Base-by-base conservation (phyloP, 805 yeast genomes). In the Ogataea trehaloabstinens region DNA sequence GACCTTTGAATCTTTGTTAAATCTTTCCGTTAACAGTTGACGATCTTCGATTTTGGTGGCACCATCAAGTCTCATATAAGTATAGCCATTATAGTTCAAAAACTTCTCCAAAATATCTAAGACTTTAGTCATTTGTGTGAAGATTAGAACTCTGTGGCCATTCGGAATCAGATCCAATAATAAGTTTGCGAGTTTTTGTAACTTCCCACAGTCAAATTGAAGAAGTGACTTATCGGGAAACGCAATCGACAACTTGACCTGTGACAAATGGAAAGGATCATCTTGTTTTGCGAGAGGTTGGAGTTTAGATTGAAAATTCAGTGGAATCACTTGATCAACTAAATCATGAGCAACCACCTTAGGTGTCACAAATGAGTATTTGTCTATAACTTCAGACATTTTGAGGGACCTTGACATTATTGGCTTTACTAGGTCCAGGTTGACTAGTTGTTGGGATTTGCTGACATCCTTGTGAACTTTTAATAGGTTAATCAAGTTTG, bases 111-210 rank as follows among this genome's bases (percentile, higher is more conserved):
- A 64, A 31, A 95, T 80, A 63, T 93, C 99, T 61, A 93, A 70
- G 6, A 93, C 98, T 56, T 86, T 86, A 2, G 99, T 91, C 99
- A 93, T 93, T 58, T 93, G 99, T 0, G 99, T 93, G 67, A 93
- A 93, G 41, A 93, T 91, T 45, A 93, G 72, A 0, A 95, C 97
- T 45, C 99, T 73, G 58, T 93, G 99, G 0, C 98, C 98, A 31
- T 80, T 80, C 24, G 84, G 82, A 36, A 85, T 83, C 46, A 95
- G 68, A 19, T 87, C 83, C 41, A 83, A 86, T 38, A 93, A 63
- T 32, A 93, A 65, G 3, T 67, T 61, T 0, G 97, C 91, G 35
- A 93, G 64, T 51, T 82, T 84, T 58, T 93, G 99, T 25, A 93
- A 69, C 61, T 93, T 93, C 42, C 99, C 99, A 69, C 99, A 93